A percentile compares a stretch with the other conserved stretches of the same genome.
Evolutionary conservation across 352 stramenopile genomes (phyloP).

Genomic region (Pythium aristosporum): DNA sequence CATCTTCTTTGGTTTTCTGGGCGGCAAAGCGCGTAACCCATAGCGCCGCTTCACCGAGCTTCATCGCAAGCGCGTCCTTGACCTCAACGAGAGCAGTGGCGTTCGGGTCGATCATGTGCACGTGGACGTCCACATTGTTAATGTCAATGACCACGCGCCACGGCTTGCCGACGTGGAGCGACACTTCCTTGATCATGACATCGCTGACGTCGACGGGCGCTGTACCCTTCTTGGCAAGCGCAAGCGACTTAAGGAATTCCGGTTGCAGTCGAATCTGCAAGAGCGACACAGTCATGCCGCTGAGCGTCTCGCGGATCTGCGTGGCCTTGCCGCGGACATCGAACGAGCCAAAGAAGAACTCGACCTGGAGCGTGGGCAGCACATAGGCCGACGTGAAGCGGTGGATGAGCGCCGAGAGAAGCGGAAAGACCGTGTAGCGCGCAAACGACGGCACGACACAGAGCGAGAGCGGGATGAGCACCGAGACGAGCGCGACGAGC

Average conservation of each 20-base stretch:
- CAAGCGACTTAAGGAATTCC: constrained; percentile 30
- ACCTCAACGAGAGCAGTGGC: constrained; percentile 16
- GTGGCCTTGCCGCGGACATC: constrained; percentile 17
- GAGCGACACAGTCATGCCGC: constrained; percentile 26
- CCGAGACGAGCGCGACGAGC: constrained; percentile 24
- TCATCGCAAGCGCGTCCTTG: constrained; percentile 27
- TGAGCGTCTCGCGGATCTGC: constrained; percentile 27
- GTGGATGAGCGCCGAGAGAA: constrained; percentile 30
- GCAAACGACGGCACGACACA: constrained; percentile 33
- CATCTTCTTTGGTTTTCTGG: constrained; percentile 27
- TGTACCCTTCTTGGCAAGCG: constrained; percentile 26
- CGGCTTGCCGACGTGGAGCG: constrained; percentile 21
- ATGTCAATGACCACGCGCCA: constrained; percentile 32
- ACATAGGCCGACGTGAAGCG: constrained; percentile 31
- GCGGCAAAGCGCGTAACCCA: constrained; percentile 26
- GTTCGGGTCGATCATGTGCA: constrained; percentile 23
- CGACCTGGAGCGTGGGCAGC: constrained; percentile 28
- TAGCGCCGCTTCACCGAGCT: constrained; percentile 22
- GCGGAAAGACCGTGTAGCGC: constrained; percentile 30
- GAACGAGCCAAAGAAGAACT: constrained; percentile 27
- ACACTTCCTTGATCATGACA: constrained; percentile 26
- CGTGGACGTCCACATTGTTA: constrained; percentile 26
- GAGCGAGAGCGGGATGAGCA: constrained; percentile 30
- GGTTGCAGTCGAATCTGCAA: constrained; percentile 26
- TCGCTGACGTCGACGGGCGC: constrained; percentile 19